Conservation (phyloP, 192 early-diverging fungal genomes). For the Coemansia sp. region DNA sequence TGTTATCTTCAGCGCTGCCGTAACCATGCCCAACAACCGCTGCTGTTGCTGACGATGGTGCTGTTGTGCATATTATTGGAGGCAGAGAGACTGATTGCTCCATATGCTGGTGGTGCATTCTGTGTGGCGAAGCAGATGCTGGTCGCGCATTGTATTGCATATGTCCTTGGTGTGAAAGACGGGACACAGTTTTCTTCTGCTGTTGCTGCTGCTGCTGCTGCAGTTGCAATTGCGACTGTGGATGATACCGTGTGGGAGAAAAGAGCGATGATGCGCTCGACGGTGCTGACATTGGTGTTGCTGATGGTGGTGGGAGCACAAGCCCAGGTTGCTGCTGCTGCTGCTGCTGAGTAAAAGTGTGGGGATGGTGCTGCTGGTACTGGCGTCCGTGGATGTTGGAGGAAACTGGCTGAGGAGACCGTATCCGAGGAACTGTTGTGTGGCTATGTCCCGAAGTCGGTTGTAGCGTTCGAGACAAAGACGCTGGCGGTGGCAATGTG, state of each 20-base stretch:
- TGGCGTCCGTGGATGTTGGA: slow-evolving; percentile 9
- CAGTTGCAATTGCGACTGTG: slow-evolving; percentile 5
- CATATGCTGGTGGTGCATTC: slow-evolving; percentile 7
- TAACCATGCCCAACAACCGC: not conserved
- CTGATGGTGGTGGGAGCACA: slow-evolving; percentile 11
- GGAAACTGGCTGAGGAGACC: slow-evolving; percentile 10
- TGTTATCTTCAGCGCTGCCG: not conserved
- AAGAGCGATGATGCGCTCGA: slow-evolving; percentile 14
- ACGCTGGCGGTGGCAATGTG: slow-evolving; percentile 13
- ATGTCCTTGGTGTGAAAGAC: slow-evolving; percentile 13
- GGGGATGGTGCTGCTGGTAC: not conserved
- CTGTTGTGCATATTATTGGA: slow-evolving; percentile 18
- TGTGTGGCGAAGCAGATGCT: slow-evolving; percentile 20
- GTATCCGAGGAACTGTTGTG: slow-evolving; percentile 13
- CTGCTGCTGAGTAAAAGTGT: not conserved
- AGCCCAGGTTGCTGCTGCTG: not conserved
- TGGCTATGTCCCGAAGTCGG: slow-evolving; percentile 2
- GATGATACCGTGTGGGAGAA: slow-evolving; percentile 15
- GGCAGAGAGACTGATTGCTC: slow-evolving; percentile 22
- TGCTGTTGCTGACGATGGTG: not conserved
- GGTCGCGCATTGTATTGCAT: slow-evolving; percentile 17
- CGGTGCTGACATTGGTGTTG: slow-evolving; percentile 28
- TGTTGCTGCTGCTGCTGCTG: slow-evolving; percentile 19
- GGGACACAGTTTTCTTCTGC: slow-evolving; percentile 8
- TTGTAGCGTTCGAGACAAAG: slow-evolving; percentile 5